Conservation (phyloP, 2,329 filamentous ascomycete genomes). For the Cucurbitaria berberidis region DNA sequence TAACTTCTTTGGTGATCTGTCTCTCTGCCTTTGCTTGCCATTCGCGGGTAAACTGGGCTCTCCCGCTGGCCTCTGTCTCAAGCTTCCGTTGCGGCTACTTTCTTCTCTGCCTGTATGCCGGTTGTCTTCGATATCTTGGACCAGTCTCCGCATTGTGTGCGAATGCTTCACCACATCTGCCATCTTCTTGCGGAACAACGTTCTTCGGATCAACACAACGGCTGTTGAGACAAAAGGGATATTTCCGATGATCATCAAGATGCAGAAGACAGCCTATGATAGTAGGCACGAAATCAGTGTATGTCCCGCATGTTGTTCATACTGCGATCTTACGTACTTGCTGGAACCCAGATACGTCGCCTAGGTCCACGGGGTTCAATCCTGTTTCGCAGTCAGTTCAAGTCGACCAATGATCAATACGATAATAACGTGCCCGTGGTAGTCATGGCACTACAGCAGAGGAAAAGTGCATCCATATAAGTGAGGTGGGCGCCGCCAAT, state of each 20-base stretch:
- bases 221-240: constrained; percentile 40
- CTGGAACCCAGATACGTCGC: constrained; percentile 21
- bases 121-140: constrained; percentile 33
- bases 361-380: constrained; percentile 34
- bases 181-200: constrained; percentile 35
- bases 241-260: constrained; percentile 38
- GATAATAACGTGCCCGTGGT: constrained; percentile 26
- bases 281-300: background rate
- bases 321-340: background rate
- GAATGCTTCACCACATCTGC: constrained; percentile 36
- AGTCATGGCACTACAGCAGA: constrained; percentile 41
- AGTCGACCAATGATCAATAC: background rate
- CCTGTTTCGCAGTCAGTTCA: constrained; percentile 12
- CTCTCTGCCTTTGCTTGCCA: background rate
- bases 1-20: constrained; percentile 6
- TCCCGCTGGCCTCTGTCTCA: constrained; percentile 4
- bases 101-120: constrained; percentile 5
- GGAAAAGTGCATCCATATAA: constrained; percentile 37
- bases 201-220: constrained; percentile 34
- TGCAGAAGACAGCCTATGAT: constrained; percentile 29
- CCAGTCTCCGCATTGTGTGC: constrained; percentile 28
- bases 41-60: background rate
- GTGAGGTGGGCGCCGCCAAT: constrained; percentile 22
- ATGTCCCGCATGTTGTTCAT: background rate
- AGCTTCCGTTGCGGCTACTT: constrained; percentile 11